Conservation (phyloP, 2,329 filamentous ascomycete species). For the Triangularia verruculosa region DNA sequence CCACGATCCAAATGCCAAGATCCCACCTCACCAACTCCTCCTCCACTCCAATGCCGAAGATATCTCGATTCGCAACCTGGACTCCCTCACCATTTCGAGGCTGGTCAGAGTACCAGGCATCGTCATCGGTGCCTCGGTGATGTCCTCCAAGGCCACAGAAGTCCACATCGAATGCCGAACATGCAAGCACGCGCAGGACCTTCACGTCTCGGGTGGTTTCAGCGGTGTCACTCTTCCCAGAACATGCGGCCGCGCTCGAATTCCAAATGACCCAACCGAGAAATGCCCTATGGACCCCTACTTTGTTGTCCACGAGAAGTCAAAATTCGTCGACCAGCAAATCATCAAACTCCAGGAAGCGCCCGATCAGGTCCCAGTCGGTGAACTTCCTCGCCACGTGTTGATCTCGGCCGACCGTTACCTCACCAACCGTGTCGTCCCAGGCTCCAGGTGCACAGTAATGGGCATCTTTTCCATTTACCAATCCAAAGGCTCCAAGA, state of each 20-base stretch:
- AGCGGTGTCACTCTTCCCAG: constrained; percentile 81
- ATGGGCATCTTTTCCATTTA: constrained; percentile 99
- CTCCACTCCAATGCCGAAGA: constrained; percentile 89
- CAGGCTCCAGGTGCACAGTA: constrained; percentile 88
- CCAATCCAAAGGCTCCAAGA: constrained; percentile 84
- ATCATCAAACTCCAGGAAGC: constrained; percentile 97
- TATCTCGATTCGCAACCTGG: constrained; percentile 89
- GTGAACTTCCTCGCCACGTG: constrained; percentile 91
- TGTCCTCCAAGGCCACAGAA: constrained; percentile 90
- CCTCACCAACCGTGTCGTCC: constrained; percentile 90
- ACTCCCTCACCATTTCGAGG: constrained; percentile 86
- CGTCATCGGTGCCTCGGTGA: constrained; percentile 92
- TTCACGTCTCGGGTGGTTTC: constrained; percentile 81
- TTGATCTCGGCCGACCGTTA: constrained; percentile 96
- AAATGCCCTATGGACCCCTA: constrained; percentile 93
- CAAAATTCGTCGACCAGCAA: constrained; percentile 93
- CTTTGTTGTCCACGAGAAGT: constrained; percentile 92
- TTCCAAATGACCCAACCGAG: constrained; percentile 63
- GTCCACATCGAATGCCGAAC: constrained; percentile 85
- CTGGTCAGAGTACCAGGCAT: constrained; percentile 97
- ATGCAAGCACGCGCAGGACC: constrained; percentile 68
- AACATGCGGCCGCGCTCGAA: constrained; percentile 63
- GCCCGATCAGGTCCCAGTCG: constrained; percentile 94
- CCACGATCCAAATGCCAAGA: constrained; percentile 59
- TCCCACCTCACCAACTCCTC: constrained; percentile 91